A percentile compares a stretch with the other conserved stretches of the same genome.
phyloP scores from a whole-genome alignment of 306 rosid genomes.

The Acacia melanoxylon region DNA sequence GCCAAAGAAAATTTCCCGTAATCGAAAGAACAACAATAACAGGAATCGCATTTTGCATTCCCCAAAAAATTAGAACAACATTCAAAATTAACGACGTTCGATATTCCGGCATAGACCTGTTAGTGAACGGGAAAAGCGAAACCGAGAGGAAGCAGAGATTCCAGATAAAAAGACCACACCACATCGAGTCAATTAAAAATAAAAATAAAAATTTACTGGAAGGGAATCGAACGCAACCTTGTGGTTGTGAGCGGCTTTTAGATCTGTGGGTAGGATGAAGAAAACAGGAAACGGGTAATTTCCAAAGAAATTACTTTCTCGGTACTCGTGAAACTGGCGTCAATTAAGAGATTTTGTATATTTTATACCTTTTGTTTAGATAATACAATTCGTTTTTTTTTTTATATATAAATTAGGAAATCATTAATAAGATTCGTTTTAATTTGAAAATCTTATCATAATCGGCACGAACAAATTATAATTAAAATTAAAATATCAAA shows the following conservation, averaged over 20 bases:
- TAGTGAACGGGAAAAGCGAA: background rate
- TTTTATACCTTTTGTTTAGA: background rate
- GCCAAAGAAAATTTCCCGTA: background rate
- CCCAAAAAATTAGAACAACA: background rate
- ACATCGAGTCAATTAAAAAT: background rate
- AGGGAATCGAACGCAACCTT: background rate
- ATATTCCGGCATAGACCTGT: background rate
- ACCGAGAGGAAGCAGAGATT: background rate
- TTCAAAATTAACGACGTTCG: background rate
- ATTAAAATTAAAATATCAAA: too few species aligned
- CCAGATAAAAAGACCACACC: background rate
- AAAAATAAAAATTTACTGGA: background rate
- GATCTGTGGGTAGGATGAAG: background rate
- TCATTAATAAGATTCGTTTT: too few species aligned
- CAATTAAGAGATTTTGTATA: background rate
- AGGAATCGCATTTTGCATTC: constrained; percentile 15
- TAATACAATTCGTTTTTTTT: too few species aligned
- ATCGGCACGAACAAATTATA: too few species aligned
- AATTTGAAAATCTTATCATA: too few species aligned
- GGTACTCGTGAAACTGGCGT: background rate
- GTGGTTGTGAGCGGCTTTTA: background rate
- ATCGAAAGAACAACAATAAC: background rate
- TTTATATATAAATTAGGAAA: too few species aligned
- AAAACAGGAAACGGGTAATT: background rate
- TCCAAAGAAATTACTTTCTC: background rate